Percentiles rank a stretch among this genome's conserved stretches.
Conservation (phyloP, 163 green algal species). For the Chlamydomonas reinhardtii region DNA sequence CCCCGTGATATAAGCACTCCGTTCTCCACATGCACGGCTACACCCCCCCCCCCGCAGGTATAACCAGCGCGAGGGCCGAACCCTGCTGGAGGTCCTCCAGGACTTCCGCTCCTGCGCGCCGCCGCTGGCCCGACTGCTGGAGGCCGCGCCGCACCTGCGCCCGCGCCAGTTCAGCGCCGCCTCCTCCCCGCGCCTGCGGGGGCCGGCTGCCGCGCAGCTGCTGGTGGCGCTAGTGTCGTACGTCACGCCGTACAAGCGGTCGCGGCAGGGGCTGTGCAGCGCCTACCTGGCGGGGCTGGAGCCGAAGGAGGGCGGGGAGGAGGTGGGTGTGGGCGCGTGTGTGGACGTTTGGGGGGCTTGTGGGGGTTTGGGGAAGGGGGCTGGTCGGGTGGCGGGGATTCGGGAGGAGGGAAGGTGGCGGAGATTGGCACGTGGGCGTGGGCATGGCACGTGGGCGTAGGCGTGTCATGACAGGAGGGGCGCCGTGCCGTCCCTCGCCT, state of each 20-base stretch:
- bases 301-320: conserved; percentile 20
- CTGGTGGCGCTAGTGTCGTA: conserved; percentile 88
- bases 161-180: conserved; percentile 91
- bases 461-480: too few relatives aligned
- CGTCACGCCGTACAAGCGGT: conserved; percentile 80
- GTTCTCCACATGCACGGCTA: too few relatives aligned
- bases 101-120: conserved; percentile 86
- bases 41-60: conserved; percentile 58
- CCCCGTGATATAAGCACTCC: too few relatives aligned
- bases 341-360: not conserved
- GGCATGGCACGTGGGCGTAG: too few relatives aligned
- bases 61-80: conserved; percentile 77
- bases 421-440: too few relatives aligned
- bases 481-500: too few relatives aligned
- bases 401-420: too few relatives aligned
- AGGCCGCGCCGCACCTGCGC: conserved; percentile 75
- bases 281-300: conserved; percentile 80
- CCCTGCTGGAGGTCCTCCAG: conserved; percentile 86
- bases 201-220: conserved; percentile 68
- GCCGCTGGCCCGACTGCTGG: conserved; percentile 89
- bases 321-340: not conserved
- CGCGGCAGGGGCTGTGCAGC: conserved; percentile 82
- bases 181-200: conserved; percentile 66
- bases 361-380: not conserved
- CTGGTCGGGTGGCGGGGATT: not conserved